Evolutionary conservation across 495 filamentous ascomycete species (phyloP), one percentile per base, ranked within the genome.

Genomic region (Penicillium robsamsonii): DNA sequence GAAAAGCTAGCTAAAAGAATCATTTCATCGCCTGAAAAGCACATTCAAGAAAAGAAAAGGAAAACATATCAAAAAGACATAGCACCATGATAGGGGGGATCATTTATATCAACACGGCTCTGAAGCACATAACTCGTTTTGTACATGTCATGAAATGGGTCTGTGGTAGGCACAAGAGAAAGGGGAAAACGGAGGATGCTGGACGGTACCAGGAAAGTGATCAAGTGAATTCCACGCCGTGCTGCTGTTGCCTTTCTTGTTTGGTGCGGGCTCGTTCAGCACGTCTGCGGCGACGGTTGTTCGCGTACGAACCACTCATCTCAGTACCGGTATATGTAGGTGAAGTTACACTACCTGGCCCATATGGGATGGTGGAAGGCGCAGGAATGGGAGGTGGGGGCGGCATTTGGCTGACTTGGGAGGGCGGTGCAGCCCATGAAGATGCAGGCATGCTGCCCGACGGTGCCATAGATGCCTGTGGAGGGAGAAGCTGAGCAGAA

Each of bases 221-320:
- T 75, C 61, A 79, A 43, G 70, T 71, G 61, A 78, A 80, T 49
- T 79, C 75, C n/a, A 77, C 76, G 41, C 71, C 70, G 24, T 67
- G 68, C 57, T 65, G 63, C 31, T 70, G 74, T 47, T 79, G 77
- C 64, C 71, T 70, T 25, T 78, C 76, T 55, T 77, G 72, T 42
- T 72, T 75, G 9, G 76, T 70, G 25, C 78, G 69, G 40, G 79
- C 78, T 63, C 79, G 66, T 57, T 82, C 77, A 13, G 79, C 79
- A 35, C 79, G 72, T 67, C 79, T 71, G 46, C 79, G 75, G 55
- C 74, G 64, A 38, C 77, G 73, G 60, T 83, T 83, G 57, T 71
- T 83, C 18, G 71, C 80, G 62, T 78, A 82, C 54, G 79, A 78
- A 22, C 73, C 81, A 57, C 77, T 82, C 27, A 73, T 75, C 53